Percentiles rank a stretch among this genome's conserved stretches.
phyloP scores from a whole-genome alignment of 2,329 filamentous ascomycete species.

The Pseudophaeomoniella oleicola region DNA sequence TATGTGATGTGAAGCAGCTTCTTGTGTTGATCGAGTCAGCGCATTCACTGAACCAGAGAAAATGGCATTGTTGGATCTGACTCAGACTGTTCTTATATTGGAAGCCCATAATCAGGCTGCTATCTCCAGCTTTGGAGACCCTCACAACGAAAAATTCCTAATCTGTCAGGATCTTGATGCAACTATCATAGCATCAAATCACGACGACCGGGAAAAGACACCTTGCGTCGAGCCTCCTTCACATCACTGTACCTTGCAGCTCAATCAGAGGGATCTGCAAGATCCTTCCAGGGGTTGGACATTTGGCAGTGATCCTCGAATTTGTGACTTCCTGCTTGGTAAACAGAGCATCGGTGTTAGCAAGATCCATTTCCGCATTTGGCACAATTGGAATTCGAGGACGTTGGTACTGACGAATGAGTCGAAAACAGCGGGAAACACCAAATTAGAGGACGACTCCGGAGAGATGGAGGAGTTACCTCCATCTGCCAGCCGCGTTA shows the following conservation, averaged over 20 bases:
- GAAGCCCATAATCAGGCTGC: neutral
- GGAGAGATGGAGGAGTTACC: neutral
- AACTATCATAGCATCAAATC: neutral
- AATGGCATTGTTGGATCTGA: neutral
- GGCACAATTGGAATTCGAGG: neutral
- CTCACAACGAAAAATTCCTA: neutral
- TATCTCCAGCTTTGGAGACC: neutral
- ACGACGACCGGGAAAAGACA: neutral
- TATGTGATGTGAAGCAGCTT: neutral
- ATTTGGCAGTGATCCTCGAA: neutral
- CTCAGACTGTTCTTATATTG: neutral
- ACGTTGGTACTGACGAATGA: neutral
- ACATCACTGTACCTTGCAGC: neutral
- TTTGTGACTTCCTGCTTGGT: neutral
- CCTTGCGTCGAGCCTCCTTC: neutral
- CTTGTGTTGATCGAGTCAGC: neutral
- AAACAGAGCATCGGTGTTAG: neutral
- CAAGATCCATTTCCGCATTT: neutral
- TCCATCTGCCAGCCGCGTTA: neutral
- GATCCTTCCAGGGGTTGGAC: neutral
- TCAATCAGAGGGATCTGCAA: neutral
- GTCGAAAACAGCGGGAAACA: neutral
- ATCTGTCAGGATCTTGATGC: neutral
- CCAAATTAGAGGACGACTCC: neutral
- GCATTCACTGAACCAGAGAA: no score